These are phyloP conservation scores for Endocarpon pusillum DNA, from an alignment of 495 filamentous ascomycete species.

Conservation along the genomic window DNA sequence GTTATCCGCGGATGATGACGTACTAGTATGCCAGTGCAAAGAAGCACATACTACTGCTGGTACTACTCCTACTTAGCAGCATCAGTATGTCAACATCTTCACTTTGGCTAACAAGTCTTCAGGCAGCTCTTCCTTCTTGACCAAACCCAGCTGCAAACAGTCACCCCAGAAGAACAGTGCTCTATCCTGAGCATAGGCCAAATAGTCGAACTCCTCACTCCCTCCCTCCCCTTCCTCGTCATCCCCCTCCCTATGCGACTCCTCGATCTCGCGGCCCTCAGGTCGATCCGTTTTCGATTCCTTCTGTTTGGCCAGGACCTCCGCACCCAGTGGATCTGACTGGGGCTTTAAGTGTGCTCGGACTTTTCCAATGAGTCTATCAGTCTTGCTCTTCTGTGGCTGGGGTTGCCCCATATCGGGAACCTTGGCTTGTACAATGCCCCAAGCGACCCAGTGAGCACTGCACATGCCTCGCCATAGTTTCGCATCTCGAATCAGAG, in stretches of 20 bases:
- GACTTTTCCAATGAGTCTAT: not conserved
- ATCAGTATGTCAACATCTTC: slow-evolving; percentile 44
- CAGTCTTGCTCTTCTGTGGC: slow-evolving; percentile 1
- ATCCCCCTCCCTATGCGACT: slow-evolving; percentile 7
- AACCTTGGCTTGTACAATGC: slow-evolving; percentile 82
- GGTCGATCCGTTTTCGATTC: not conserved
- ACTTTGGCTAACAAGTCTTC: slow-evolving; percentile 35
- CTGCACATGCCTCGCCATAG: slow-evolving; percentile 78
- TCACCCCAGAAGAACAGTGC: slow-evolving; percentile 92
- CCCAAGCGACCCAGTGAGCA: slow-evolving; percentile 91
- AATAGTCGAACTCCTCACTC: slow-evolving; percentile 85
- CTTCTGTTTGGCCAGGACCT: not conserved
- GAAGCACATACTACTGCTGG: no score
- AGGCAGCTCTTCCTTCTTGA: slow-evolving; percentile 58
- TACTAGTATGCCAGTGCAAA: no score
- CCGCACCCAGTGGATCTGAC: not conserved
- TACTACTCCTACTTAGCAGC: no score
- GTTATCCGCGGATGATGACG: no score
- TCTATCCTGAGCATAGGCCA: slow-evolving; percentile 77
- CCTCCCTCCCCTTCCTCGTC: slow-evolving; percentile 31
- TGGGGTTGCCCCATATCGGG: slow-evolving; percentile 31
- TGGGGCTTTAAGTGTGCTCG: not conserved
- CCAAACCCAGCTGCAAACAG: slow-evolving; percentile 50
- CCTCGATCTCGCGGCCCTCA: not conserved
- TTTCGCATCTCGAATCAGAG: slow-evolving; percentile 55